These are phyloP conservation scores for Erysiphe neolycopersici DNA, from an alignment of 2,329 filamentous ascomycete species.

Conservation along the genomic window DNA sequence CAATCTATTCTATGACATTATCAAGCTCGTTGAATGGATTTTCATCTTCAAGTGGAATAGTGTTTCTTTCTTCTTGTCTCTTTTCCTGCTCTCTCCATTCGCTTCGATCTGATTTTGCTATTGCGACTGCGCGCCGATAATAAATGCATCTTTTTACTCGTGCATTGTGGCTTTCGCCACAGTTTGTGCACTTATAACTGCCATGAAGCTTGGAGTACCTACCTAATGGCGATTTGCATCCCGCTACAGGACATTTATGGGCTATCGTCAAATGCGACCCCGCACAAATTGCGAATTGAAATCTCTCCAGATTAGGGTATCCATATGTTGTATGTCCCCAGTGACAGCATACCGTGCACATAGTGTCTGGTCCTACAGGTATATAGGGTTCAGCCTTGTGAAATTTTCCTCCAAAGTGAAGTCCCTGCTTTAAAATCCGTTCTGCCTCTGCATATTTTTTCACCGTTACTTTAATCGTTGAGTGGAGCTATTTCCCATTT, in stretches of 20 bases:
- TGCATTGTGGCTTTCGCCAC: not conserved
- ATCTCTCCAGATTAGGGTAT: not conserved
- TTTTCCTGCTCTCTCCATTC: not conserved
- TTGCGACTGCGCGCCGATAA: not conserved
- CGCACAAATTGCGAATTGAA: not conserved
- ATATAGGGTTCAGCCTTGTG: not conserved
- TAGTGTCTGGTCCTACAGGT: not conserved
- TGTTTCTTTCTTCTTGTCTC: not conserved
- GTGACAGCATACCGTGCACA: not conserved
- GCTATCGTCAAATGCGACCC: not conserved
- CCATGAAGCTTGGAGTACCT: not conserved
- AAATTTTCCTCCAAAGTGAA: not conserved
- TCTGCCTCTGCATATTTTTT: not conserved
- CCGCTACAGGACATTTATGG: not conserved
- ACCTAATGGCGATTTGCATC: not conserved
- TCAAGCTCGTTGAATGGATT: not conserved
- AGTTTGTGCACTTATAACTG: not conserved
- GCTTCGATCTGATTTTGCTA: not conserved
- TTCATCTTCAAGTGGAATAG: not conserved
- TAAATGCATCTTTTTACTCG: not conserved
- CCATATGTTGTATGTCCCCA: not conserved
- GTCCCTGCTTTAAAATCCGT: not conserved
- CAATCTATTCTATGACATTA: not conserved
- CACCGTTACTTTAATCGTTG: not conserved
- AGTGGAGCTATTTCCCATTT: not conserved